Evolutionary conservation across 768 basidiomycete species (phyloP).

Genomic region (Tephrocybe sp.): DNA sequence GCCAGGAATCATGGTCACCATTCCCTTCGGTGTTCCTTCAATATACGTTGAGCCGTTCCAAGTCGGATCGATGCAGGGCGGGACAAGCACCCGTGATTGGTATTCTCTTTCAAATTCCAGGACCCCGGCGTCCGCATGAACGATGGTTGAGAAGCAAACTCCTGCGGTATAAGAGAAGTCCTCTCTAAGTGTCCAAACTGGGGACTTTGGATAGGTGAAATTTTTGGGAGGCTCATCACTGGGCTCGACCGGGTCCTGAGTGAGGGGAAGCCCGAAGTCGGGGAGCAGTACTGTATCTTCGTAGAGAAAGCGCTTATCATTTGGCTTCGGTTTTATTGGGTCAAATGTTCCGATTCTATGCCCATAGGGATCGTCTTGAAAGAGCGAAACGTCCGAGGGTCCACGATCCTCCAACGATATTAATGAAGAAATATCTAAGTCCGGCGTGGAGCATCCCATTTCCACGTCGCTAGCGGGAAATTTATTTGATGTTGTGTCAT

Average conservation of each 20-base stretch:
- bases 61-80: not conserved
- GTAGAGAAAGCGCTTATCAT: not conserved
- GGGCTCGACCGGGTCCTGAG: too few relatives aligned
- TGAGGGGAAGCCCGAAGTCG: too few relatives aligned
- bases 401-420: too few relatives aligned
- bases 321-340: too few relatives aligned
- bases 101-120: not conserved
- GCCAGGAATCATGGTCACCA: not conserved
- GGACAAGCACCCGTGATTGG: not conserved
- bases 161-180: not conserved
- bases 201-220: not conserved
- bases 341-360: too few relatives aligned
- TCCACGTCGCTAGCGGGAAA: too few relatives aligned
- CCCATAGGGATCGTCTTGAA: too few relatives aligned
- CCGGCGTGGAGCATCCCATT: too few relatives aligned
- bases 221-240: not conserved
- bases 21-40: not conserved
- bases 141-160: not conserved
- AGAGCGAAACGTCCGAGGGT: too few relatives aligned
- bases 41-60: not conserved
- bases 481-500: too few relatives aligned
- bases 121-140: too few relatives aligned
- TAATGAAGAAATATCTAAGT: too few relatives aligned
- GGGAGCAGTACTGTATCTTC: not conserved
- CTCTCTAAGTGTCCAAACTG: not conserved